A percentile compares a stretch with the other conserved stretches of the same genome.
Evolutionary conservation across 257 asterid species (phyloP).

Genomic region (Misopates orontium): DNA sequence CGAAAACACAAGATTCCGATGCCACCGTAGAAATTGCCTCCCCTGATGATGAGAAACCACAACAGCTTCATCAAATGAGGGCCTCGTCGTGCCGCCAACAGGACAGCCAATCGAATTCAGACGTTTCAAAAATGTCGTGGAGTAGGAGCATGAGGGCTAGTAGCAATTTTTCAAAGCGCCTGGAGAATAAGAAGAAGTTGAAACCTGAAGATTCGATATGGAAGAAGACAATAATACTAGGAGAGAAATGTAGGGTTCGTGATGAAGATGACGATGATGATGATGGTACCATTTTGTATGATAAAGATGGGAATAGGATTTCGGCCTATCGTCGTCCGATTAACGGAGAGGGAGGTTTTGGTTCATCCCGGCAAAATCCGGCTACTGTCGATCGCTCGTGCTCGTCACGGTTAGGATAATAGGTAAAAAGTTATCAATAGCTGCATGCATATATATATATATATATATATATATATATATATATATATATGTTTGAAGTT

Average conservation of each 20-base stretch:
- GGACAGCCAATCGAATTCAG: conserved; percentile 39
- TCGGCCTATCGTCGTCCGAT: too few relatives aligned
- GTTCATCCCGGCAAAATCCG: too few relatives aligned
- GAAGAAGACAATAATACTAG: conserved; percentile 51
- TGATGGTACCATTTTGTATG: conserved; percentile 43
- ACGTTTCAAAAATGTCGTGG: conserved; percentile 37
- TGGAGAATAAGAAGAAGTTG: conserved; percentile 39
- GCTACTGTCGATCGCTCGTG: too few relatives aligned
- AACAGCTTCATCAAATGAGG: conserved; percentile 30
- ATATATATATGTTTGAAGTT: too few relatives aligned
- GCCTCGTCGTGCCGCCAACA: conserved; percentile 43
- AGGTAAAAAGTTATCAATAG: too few relatives aligned
- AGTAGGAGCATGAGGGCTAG: conserved; percentile 52
- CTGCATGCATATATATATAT: too few relatives aligned
- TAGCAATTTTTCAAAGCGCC: too few relatives aligned
- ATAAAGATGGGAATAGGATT: conserved; percentile 45
- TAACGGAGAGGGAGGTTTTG: too few relatives aligned
- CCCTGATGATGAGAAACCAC: conserved; percentile 1
- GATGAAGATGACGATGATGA: too few relatives aligned
- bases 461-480: too few relatives aligned
- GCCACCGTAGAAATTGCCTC: background rate
- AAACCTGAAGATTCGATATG: conserved; percentile 54
- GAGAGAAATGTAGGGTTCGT: conserved; percentile 50
- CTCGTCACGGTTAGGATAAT: too few relatives aligned
- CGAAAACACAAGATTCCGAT: background rate